These are phyloP conservation scores for Sporothrix pseudoabietina DNA, from an alignment of 2,329 filamentous ascomycete species.

Conservation along the genomic window DNA sequence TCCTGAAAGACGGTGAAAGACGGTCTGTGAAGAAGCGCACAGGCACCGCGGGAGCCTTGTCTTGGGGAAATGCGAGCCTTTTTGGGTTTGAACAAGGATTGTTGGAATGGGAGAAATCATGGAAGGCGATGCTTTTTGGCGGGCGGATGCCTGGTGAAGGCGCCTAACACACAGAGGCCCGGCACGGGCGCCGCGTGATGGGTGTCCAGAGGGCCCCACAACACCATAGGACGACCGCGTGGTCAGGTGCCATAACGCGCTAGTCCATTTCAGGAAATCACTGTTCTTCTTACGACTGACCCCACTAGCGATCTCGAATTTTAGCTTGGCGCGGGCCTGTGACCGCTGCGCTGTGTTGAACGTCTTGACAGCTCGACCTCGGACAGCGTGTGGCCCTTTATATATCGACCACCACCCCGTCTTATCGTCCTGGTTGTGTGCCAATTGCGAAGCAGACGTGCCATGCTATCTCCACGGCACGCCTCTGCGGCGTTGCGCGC, in stretches of 20 bases:
- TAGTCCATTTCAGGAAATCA: slow-evolving; percentile 21
- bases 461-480: slow-evolving; percentile 39
- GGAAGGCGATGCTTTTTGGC: neutral
- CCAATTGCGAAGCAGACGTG: slow-evolving; percentile 28
- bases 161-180: slow-evolving; percentile 10
- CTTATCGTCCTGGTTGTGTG: neutral
- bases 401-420: slow-evolving; percentile 1
- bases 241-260: neutral
- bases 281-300: neutral
- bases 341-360: neutral
- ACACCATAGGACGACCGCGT: slow-evolving; percentile 3
- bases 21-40: slow-evolving; percentile 2
- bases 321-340: slow-evolving; percentile 6
- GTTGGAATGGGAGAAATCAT: neutral
- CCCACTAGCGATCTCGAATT: slow-evolving; percentile 19
- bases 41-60: slow-evolving; percentile 3
- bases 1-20: neutral
- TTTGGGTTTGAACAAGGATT: neutral
- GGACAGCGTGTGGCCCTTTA: neutral
- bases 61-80: neutral
- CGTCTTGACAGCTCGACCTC: slow-evolving; percentile 14
- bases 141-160: slow-evolving; percentile 22
- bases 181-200: slow-evolving; percentile 28
- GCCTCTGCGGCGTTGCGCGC: slow-evolving; percentile 33
- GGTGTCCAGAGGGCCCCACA: neutral